phyloP scores from a whole-genome alignment of 768 basidiomycete species.

The Floccularia luteovirens region DNA sequence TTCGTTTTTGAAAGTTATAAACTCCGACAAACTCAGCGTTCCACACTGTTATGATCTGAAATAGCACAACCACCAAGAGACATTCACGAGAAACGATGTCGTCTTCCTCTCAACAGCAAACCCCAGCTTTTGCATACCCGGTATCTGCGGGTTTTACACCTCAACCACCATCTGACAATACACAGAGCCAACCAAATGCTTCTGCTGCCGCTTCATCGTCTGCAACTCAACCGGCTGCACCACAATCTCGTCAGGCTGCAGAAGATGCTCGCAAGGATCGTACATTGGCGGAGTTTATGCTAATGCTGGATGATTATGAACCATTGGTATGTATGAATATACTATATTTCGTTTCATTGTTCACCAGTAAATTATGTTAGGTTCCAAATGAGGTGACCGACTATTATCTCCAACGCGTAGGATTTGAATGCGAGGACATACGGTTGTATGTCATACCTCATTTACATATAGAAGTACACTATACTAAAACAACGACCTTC shows the following conservation, averaged over 20 bases:
- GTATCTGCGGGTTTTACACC: conserved; percentile 17
- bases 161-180: conserved; percentile 15
- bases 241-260: conserved; percentile 57
- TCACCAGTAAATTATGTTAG: conserved; percentile 28
- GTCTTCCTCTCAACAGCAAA: conserved; percentile 22
- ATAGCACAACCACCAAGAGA: conserved; percentile 10
- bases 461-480: conserved; percentile 1
- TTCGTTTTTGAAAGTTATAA: conserved; percentile 11
- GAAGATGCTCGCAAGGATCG: conserved; percentile 85
- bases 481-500: too few relatives aligned
- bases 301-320: conserved; percentile 96
- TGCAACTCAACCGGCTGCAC: conserved; percentile 17
- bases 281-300: conserved; percentile 86
- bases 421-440: conserved; percentile 93
- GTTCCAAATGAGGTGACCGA: conserved; percentile 98
- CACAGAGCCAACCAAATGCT: conserved; percentile 15
- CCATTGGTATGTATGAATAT: conserved; percentile 56
- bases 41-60: too few relatives aligned
- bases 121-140: conserved; percentile 19
- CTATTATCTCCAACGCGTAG: conserved; percentile 92
- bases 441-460: conserved; percentile 50
- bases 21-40: conserved; percentile 27
- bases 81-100: conserved; percentile 1
- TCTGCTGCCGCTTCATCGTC: conserved; percentile 19
- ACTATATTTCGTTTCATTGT: neutral